Conservation (phyloP, 306 rosid genomes). For the Lathyrus aphaca region DNA sequence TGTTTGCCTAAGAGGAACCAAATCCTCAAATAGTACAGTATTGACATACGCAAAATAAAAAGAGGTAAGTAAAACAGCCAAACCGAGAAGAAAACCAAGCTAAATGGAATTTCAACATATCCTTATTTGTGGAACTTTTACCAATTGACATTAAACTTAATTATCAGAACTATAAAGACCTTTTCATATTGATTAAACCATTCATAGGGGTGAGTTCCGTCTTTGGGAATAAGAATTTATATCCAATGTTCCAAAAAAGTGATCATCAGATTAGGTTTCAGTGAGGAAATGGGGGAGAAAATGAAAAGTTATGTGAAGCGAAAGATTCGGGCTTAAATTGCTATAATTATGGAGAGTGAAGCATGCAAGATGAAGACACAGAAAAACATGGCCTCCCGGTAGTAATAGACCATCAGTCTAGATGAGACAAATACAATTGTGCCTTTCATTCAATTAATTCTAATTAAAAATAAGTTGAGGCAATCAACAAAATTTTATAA, state of each 20-base stretch:
- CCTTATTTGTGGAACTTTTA: neutral
- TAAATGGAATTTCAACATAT: constrained; percentile 4
- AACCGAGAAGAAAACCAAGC: neutral
- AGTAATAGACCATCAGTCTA: neutral
- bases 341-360: neutral
- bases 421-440: neutral
- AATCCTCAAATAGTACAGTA: neutral
- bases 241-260: neutral
- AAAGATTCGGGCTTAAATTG: neutral
- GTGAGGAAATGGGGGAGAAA: neutral
- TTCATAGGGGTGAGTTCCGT: neutral
- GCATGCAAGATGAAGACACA: constrained; percentile 10
- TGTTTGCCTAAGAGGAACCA: neutral
- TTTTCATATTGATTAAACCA: constrained; percentile 20
- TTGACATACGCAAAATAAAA: neutral
- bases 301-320: neutral
- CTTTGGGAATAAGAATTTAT: neutral
- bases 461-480: constrained; percentile 13
- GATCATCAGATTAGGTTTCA: neutral
- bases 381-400: neutral
- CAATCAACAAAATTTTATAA: constrained; percentile 23
- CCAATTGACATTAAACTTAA: constrained; percentile 12
- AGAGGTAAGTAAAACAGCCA: neutral
- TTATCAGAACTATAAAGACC: neutral
- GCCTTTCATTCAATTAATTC: neutral